Conservation (phyloP, 225 moss, liverwort and hornwort genomes). For the Antitrichia curtipendula region DNA sequence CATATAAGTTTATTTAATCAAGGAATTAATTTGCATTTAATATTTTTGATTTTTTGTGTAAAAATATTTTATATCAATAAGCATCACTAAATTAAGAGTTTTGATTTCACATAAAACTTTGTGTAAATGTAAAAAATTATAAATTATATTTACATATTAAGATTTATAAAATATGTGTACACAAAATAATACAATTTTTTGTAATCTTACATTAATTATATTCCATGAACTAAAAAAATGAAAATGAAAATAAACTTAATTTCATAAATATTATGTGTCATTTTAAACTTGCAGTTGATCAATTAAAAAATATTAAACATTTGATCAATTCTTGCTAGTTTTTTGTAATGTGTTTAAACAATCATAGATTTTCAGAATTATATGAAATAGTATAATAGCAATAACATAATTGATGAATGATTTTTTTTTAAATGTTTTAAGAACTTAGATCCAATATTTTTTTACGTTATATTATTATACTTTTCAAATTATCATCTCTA, state of each 20-base stretch:
- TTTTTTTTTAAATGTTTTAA: background rate
- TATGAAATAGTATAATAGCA: background rate
- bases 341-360: background rate
- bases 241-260: too few species aligned
- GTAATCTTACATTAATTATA: background rate
- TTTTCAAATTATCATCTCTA: background rate
- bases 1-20: too few species aligned
- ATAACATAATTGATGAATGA: background rate
- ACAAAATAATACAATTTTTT: too few species aligned
- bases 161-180: background rate
- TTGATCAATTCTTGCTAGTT: background rate
- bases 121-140: background rate
- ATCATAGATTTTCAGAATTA: background rate
- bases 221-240: background rate
- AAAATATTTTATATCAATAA: background rate
- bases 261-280: background rate
- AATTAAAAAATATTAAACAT: background rate
- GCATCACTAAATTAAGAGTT: background rate
- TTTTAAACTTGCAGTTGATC: background rate
- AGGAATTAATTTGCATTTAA: background rate
- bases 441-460: background rate
- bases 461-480: background rate
- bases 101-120: background rate
- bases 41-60: background rate
- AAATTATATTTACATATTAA: background rate